Percentiles rank a stretch among this genome's conserved stretches.
phyloP scores from a whole-genome alignment of 768 basidiomycete genomes.

The Collybiopsis luxurians region DNA sequence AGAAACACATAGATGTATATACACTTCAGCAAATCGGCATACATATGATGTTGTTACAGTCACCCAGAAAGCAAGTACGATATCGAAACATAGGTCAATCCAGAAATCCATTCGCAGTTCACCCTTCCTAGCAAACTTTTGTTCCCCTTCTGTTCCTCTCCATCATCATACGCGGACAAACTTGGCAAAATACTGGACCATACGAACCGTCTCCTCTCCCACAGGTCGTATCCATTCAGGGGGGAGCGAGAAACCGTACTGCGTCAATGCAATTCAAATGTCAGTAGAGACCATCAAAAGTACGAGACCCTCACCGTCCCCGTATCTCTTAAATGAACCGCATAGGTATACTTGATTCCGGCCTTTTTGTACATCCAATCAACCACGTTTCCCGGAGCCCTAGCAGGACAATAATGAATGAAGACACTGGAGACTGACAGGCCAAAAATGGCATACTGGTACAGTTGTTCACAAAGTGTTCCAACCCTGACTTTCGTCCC shows the following conservation, averaged over 20 bases:
- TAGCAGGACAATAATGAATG: no score
- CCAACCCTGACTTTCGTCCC: slow-evolving; percentile 49
- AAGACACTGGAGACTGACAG: no score
- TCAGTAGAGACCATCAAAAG: neutral
- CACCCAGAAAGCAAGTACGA: no score
- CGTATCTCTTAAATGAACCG: slow-evolving; percentile 64
- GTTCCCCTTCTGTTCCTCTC: neutral
- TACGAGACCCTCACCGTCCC: slow-evolving; percentile 67
- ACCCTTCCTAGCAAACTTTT: no score
- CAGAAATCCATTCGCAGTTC: no score
- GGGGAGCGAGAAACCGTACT: slow-evolving; percentile 81
- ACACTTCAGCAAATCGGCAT: no score
- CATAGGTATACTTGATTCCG: slow-evolving; percentile 61
- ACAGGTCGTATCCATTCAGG: slow-evolving; percentile 71
- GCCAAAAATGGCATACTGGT: no score
- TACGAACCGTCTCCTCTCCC: slow-evolving; percentile 69
- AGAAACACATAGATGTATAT: no score
- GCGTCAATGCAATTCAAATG: slow-evolving; percentile 3
- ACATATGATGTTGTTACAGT: no score
- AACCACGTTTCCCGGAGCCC: slow-evolving; percentile 61
- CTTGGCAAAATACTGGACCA: slow-evolving; percentile 63
- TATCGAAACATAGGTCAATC: no score
- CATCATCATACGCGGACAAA: slow-evolving; percentile 48
- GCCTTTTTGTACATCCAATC: slow-evolving; percentile 62
- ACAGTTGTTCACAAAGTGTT: slow-evolving; percentile 42